These are phyloP conservation scores for Lasiosphaeria ovina DNA, from an alignment of 495 filamentous ascomycete genomes.

Conservation along the genomic window DNA sequence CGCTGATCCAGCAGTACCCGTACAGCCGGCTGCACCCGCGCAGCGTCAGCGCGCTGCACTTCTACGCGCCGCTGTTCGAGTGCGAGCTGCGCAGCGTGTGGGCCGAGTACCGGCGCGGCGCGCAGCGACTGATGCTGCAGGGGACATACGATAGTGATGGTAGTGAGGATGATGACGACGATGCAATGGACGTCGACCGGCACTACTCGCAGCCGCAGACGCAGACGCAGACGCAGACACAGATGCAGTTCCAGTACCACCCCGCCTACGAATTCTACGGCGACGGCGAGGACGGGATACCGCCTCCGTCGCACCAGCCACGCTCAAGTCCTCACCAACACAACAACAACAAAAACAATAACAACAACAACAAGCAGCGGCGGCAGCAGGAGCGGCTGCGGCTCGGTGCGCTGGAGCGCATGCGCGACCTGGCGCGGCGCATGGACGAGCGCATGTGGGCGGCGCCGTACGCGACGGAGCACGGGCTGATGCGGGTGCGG, in stretches of 20 bases:
- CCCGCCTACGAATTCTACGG: background rate
- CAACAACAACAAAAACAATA: background rate
- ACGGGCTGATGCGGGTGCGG: slow-evolving; percentile 57
- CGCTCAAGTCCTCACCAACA: background rate
- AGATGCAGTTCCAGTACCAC: background rate
- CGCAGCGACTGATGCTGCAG: slow-evolving; percentile 14
- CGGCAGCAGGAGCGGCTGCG: slow-evolving; percentile 26
- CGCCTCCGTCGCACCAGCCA: background rate
- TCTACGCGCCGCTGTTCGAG: slow-evolving; percentile 41
- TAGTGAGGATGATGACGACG: background rate
- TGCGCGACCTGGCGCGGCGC: slow-evolving; percentile 53
- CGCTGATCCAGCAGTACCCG: slow-evolving; percentile 39
- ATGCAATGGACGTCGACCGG: background rate
- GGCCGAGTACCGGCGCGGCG: slow-evolving; percentile 22
- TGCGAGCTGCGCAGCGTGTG: slow-evolving; percentile 40
- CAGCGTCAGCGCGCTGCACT: slow-evolving; percentile 36
- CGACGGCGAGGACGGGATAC: slow-evolving; percentile 7
- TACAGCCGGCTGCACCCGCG: slow-evolving; percentile 31
- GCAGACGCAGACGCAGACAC: background rate
- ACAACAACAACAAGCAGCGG: background rate
- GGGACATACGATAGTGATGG: background rate
- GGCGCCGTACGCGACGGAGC: slow-evolving; percentile 60
- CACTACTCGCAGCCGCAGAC: background rate
- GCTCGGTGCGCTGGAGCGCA: slow-evolving; percentile 23
- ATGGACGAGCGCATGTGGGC: slow-evolving; percentile 65